These are phyloP conservation scores for Botryotinia globosa DNA, from an alignment of 2,329 filamentous ascomycete genomes.

Conservation along the genomic window DNA sequence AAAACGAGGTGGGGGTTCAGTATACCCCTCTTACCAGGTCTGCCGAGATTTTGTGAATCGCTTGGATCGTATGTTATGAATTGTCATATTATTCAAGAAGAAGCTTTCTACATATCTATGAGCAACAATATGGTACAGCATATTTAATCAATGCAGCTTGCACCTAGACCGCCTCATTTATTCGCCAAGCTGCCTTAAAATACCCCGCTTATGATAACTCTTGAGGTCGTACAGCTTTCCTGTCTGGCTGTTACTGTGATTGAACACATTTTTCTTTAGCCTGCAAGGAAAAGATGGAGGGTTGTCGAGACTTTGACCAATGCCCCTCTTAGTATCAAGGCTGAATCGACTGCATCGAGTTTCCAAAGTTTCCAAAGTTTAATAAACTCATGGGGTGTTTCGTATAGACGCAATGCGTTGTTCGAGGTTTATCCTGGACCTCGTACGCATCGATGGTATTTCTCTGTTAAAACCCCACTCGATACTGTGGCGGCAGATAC, in stretches of 20 bases:
- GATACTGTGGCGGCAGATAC: not conserved
- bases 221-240: too few relatives aligned
- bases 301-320: not conserved
- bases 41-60: not conserved
- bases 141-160: not conserved
- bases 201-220: not conserved
- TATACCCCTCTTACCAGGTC: not conserved
- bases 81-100: not conserved
- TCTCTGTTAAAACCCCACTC: not conserved
- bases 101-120: not conserved
- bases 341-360: not conserved
- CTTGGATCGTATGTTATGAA: not conserved
- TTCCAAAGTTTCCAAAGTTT: not conserved
- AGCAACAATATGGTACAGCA: not conserved
- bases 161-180: not conserved
- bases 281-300: not conserved
- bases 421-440: not conserved
- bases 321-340: too few relatives aligned
- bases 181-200: accelerated
- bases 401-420: not conserved
- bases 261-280: not conserved
- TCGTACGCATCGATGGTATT: not conserved
- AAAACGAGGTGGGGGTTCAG: not conserved
- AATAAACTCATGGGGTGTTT: not conserved
- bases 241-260: not conserved